A percentile compares a stretch with the other conserved stretches of the same genome.
Evolutionary conservation across 805 yeast genomes (phyloP).

Genomic region (Naumovozyma baii): DNA sequence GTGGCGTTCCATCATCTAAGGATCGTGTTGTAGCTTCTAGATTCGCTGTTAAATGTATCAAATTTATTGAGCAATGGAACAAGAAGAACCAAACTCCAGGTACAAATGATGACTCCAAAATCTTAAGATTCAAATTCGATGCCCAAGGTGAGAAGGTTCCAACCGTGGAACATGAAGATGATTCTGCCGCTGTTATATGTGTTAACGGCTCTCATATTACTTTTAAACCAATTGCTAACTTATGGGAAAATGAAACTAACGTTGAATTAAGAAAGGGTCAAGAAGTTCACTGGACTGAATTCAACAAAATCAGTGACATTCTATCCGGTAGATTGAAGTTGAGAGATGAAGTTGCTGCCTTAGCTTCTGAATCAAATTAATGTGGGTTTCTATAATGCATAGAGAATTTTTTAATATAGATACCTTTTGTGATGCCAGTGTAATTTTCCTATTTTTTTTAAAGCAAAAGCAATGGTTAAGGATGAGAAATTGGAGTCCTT

Average conservation of each 20-base stretch:
- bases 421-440: neutral
- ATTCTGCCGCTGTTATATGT: conserved; percentile 54
- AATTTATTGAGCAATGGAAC: conserved; percentile 68
- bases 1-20: conserved; percentile 88
- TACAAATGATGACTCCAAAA: conserved; percentile 32
- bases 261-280: conserved; percentile 54
- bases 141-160: conserved; percentile 40
- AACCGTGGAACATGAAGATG: conserved; percentile 35
- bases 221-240: conserved; percentile 45
- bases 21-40: conserved; percentile 87
- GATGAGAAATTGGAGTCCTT: neutral
- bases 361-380: conserved; percentile 6
- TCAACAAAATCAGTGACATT: conserved; percentile 52
- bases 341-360: conserved; percentile 32
- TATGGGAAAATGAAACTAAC: conserved; percentile 56
- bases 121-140: conserved; percentile 42
- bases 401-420: neutral
- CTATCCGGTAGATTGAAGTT: conserved; percentile 60
- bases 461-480: neutral
- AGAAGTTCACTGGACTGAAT: conserved; percentile 58
- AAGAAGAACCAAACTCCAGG: conserved; percentile 26
- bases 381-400: neutral
- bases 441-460: too few relatives aligned
- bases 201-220: conserved; percentile 55
- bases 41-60: conserved; percentile 80